Percentiles rank a stretch among this genome's conserved stretches.
Evolutionary conservation across 257 asterid species (phyloP).

Genomic region (Solanum pinnatisectum): DNA sequence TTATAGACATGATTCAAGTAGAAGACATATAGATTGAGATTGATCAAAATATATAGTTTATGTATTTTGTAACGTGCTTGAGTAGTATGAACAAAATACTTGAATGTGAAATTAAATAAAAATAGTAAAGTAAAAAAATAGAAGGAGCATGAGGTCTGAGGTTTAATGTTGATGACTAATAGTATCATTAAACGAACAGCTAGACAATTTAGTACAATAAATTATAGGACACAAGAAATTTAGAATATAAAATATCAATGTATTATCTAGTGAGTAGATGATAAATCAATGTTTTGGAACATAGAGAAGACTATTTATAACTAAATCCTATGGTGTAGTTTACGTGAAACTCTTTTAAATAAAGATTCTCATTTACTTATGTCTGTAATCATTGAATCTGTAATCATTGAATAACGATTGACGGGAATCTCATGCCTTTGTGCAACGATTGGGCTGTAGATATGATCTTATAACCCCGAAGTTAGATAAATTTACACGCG

Average conservation of each 20-base stretch:
- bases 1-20: background rate
- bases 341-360: background rate
- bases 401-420: background rate
- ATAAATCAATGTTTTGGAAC: background rate
- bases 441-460: fast-evolving
- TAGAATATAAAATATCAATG: background rate
- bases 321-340: background rate
- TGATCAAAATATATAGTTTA: background rate
- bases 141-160: background rate
- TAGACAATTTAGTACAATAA: background rate
- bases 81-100: background rate
- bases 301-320: background rate
- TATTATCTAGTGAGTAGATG: background rate
- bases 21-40: background rate
- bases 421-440: background rate
- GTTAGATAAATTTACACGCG: fast-evolving
- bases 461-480: background rate
- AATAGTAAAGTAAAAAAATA: background rate
- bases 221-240: background rate
- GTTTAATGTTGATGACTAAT: background rate
- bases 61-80: background rate
- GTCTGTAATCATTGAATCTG: fast-evolving
- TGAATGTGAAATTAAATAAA: background rate
- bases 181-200: fast-evolving
- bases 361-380: background rate